Evolutionary conservation across 108 stramenopile species (phyloP), one percentile per base, ranked within the genome.

Genomic region (Cylindrotheca closterium): DNA sequence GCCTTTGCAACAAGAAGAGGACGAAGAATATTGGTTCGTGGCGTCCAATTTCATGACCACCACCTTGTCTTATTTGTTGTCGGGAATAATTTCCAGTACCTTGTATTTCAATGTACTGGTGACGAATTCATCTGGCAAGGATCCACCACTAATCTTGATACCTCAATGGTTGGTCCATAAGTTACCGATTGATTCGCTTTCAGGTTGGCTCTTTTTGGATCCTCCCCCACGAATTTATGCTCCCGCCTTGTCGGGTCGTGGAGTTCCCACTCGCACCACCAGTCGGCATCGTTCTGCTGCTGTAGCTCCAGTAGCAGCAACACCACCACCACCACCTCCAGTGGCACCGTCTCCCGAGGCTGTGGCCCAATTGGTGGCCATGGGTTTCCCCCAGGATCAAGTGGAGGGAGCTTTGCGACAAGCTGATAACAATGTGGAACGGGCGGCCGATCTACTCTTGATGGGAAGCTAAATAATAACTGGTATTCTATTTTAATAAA

Each of bases 301-400:
- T 7, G 37, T 42, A 42, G 10, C 10, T 42, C 37, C 37, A 42
- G 10, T 42, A 42, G 37, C 37, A 42, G 18, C 19, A 22, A 5
- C 18, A 10, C 18, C 12, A 10, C 33, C 2, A 58, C 58, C 76
- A 26, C 51, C 64, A 4, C 74, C 79, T 37, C 59, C 71, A 47
- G 59, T 72, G 25, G 64, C 74, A 33, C 79, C 82, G 31, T 80
- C 90, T 8, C 74, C 81, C 18, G 85, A 89, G 65, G 85, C 84
- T 2, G 81, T 95, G 65, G 79, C 65, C 49, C 87, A 86, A 71
- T 72, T 95, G 30, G 83, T 77, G 18, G 61, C 78, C 25, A 86
- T 95, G 91, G 94, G 94, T 27, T 95, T 95, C 69, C 85, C 83
- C 10, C 72, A 88, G 51, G 73, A 81, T 25, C 80, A 79, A 33